Evolutionary conservation across 2,329 filamentous ascomycete genomes (phyloP), one percentile per base, ranked within the genome.

Genomic region (Macrophomina pseudophaseolina): DNA sequence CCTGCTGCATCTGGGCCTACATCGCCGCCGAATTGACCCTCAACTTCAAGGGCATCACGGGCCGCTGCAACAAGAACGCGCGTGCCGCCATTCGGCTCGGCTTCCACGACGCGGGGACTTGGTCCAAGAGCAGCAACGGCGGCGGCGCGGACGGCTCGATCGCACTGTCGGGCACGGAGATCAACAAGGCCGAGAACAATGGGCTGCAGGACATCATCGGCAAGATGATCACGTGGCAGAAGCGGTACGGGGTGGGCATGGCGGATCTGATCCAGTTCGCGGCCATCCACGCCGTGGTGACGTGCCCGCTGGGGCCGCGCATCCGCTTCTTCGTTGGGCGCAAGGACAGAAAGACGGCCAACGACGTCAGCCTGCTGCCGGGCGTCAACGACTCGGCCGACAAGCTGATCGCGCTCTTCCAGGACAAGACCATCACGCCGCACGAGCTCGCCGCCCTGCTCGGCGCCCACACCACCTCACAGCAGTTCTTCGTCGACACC

Each of bases 181-280:
- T 77, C 23, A 67, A 70, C n/a, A 72, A 80, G 1, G 42, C 68
- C 1, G 78, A 80, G 52, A 79, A 87, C 73, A 75, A 72, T n/a
- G 84, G 84, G 0, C 76, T 87, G 6, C 72, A 79, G 64, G 74
- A 72, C 8, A 81, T 84, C 46, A 79, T 79, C 9, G 68, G 66
- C 3, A 72, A 78, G 30, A 78, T 82, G 5, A 72, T 75, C 48
- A 67, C 68, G 2, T 79, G 84, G 70, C 79, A 79, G 64, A 68
- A 71, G 35, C 77, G 80, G 65, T 82, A 80, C 67, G 74, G 76
- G 23, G 78, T 86, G n/a, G 76, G 79, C 11, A 83, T 84, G 70
- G 85, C 85, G 28, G 85, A 88, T 73, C 75, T 87, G 18, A 82
- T 86, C 48, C 83, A 86, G 72, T 81, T 85, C 60, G 83, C 80